Base-by-base conservation (phyloP, 306 rosid genomes). In the Quercus robur region DNA sequence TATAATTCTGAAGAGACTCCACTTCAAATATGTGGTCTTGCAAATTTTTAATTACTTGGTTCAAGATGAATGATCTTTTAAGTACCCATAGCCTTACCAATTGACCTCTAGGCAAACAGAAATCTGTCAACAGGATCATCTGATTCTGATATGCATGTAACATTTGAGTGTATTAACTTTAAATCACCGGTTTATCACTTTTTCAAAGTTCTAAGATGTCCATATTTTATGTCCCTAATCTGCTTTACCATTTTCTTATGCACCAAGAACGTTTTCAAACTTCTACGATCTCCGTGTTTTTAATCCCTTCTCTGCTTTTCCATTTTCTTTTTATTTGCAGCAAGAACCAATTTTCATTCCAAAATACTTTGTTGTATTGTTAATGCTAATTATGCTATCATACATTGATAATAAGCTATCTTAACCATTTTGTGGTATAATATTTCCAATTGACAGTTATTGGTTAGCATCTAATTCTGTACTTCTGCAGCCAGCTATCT, bases 401-500 rank as follows among this genome's bases (percentile, higher is more conserved):
- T 35, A 67, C 57, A 18, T 21, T 18, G 15, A 63, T 63, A 26
- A 15, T 63, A 5, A 13, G n/a, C 51, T 3, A 67, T 67, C 52
- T 15, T 56, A 51, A 41, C 49, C 51, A 70, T 26, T 82, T 66
- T 57, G 61, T 73, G 74, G 70, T 71, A 74, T 59, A 74, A 20
- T 35, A 58, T 58, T 71, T 41, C 23, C 77, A 52, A 3, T 1
- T 73, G 56, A 8, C 54, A 41, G 21, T 44, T 71, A 57, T 72
- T 54, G 73, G 75, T 81, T 73, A 55, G 85, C 75, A 33, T 82
- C 58, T 71, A 59, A 73, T 55, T 56, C 35, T 75, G 44, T 71
- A 20, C 67, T 73, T 86, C 85, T 89, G 80, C 98, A 96, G 99
- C 99, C 99, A n/a, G 98, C 98, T 76, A 88, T 96, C 70, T 96